phyloP scores from a whole-genome alignment of 495 filamentous ascomycete genomes.

The Penicillium steckii region DNA sequence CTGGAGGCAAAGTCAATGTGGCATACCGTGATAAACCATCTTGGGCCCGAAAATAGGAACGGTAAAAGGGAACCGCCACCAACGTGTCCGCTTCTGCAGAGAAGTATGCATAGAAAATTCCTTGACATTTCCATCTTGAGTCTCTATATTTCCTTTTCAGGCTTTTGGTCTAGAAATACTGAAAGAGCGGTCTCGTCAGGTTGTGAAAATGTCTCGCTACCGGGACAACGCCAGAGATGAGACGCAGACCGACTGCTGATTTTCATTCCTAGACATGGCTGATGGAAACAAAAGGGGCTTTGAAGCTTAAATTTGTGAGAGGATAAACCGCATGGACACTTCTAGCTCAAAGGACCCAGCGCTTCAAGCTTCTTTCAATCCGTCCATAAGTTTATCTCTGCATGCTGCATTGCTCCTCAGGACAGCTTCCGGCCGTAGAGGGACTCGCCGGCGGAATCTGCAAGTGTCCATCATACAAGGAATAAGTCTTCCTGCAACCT shows the following conservation, averaged over 20 bases:
- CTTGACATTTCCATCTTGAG: constrained; percentile 13
- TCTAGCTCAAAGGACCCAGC: not conserved
- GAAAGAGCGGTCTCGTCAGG: constrained; percentile 14
- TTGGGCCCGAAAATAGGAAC: constrained; percentile 2
- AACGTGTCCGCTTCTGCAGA: constrained; percentile 32
- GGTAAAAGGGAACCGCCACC: constrained; percentile 12
- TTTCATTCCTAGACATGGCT: not conserved
- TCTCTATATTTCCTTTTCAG: constrained; percentile 3
- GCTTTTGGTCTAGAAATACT: not conserved
- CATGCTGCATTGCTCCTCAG: constrained; percentile 4
- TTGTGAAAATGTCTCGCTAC: not conserved
- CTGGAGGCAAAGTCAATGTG: constrained; percentile 12
- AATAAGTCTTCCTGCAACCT: constrained; percentile 33
- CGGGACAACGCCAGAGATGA: not conserved
- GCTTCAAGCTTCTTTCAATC: constrained; percentile 7
- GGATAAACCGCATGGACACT: not conserved
- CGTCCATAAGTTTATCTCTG: constrained; percentile 26
- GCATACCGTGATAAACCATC: constrained; percentile 7
- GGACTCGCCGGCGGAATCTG: constrained; percentile 25
- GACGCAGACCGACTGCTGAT: too few relatives aligned
- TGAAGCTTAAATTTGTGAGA: constrained; percentile 2
- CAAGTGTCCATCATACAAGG: constrained; percentile 33
- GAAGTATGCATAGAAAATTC: constrained; percentile 44
- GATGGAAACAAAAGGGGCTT: not conserved
- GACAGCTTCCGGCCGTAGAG: constrained; percentile 4